Conservation (phyloP, 805 yeast species). For the Tetrapisispora namnaoensis region DNA sequence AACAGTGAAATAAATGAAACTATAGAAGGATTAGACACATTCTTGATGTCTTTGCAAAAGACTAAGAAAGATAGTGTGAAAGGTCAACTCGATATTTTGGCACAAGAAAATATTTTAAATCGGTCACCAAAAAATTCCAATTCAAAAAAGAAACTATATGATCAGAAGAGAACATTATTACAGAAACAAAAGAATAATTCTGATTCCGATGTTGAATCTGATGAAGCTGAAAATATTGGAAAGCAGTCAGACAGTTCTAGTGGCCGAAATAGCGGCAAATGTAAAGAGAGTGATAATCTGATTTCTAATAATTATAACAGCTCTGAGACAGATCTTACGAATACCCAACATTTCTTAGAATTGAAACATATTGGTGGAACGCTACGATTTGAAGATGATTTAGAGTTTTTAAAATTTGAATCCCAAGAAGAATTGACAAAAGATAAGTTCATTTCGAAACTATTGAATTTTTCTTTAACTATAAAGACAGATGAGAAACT, state of each 20-base stretch:
- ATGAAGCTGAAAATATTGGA: conserved; percentile 5
- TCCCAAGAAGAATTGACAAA: neutral
- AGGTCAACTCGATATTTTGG: neutral
- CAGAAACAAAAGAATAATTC: conserved; percentile 17
- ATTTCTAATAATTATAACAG: neutral
- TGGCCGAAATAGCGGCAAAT: neutral
- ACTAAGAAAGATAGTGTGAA: conserved; percentile 5
- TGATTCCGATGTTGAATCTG: conserved; percentile 2
- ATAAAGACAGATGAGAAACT: conserved; percentile 13
- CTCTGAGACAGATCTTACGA: conserved; percentile 2
- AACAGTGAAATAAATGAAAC: conserved; percentile 6
- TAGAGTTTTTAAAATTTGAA: conserved; percentile 26
- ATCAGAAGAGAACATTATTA: conserved; percentile 7
- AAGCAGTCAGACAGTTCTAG: no score
- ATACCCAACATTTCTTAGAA: conserved; percentile 19
- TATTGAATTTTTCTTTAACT: conserved; percentile 16
- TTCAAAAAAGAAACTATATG: neutral
- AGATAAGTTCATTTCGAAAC: conserved; percentile 10
- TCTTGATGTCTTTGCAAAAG: conserved; percentile 8
- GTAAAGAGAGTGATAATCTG: neutral
- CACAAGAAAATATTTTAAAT: neutral
- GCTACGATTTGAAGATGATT: conserved; percentile 29
- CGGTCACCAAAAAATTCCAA: neutral
- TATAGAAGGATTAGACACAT: conserved; percentile 8
- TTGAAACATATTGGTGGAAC: conserved; percentile 28